Percentiles rank a stretch among this genome's conserved stretches.
Conservation (phyloP, 73 alveolate species). For the Paramecium caudatum region DNA sequence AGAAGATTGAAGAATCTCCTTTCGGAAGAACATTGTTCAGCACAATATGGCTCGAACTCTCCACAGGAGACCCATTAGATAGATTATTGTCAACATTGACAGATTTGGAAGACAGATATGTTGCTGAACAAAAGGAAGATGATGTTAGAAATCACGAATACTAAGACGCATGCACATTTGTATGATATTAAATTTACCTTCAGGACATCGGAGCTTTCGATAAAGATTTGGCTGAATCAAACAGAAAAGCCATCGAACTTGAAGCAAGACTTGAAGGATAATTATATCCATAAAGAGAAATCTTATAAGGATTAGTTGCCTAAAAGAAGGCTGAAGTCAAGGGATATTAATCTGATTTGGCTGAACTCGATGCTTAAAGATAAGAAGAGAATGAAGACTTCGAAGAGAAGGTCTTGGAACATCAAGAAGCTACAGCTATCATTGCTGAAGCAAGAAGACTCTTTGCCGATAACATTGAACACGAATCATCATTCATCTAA, state of each 20-base stretch:
- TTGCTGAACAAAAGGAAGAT: constrained; percentile 69
- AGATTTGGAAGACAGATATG: constrained; percentile 73
- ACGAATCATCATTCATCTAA: constrained; percentile 62
- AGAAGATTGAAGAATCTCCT: constrained; percentile 53
- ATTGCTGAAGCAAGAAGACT: constrained; percentile 69
- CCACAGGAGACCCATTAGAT: constrained; percentile 69
- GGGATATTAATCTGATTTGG: constrained; percentile 69
- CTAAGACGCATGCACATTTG: constrained; percentile 71
- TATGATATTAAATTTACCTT: background rate
- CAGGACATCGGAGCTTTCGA: constrained; percentile 65
- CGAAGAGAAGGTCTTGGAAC: constrained; percentile 70
- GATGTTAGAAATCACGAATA: constrained; percentile 63
- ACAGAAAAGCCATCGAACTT: constrained; percentile 60
- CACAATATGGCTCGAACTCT: constrained; percentile 70
- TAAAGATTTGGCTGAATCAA: constrained; percentile 69
- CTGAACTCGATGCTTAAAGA: constrained; percentile 65
- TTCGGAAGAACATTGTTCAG: constrained; percentile 71
- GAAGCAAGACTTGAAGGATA: constrained; percentile 71
- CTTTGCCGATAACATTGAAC: constrained; percentile 68
- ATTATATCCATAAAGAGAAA: constrained; percentile 66
- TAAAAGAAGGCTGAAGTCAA: constrained; percentile 51
- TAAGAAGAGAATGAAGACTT: constrained; percentile 62
- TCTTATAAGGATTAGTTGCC: constrained; percentile 49
- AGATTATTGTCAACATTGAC: constrained; percentile 62
- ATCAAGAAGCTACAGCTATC: constrained; percentile 71